Percentiles rank a stretch among this genome's conserved stretches.
phyloP scores from a whole-genome alignment of 345 rosid species.

The Melaleuca quinquenervia region DNA sequence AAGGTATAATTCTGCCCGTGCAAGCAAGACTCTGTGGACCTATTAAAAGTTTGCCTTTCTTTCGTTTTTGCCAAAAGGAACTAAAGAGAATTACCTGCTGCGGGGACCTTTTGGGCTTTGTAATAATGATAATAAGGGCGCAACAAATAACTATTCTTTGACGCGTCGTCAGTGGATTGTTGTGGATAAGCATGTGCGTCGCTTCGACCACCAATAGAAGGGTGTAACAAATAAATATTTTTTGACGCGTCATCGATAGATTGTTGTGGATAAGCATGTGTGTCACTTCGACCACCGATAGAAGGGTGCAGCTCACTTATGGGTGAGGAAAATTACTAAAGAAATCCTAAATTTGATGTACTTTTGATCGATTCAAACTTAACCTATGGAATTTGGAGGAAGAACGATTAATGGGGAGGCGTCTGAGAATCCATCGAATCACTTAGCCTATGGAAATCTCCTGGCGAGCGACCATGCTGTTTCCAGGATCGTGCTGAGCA shows the following conservation, averaged over 20 bases:
- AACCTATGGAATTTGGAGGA: too few species aligned
- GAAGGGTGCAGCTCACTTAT: not conserved
- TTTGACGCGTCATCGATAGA: not conserved
- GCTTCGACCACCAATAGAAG: not conserved
- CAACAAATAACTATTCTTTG: not conserved
- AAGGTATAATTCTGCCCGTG: not conserved
- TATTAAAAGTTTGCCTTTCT: not conserved
- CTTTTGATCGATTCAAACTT: too few species aligned
- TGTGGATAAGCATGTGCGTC: not conserved
- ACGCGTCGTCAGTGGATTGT: not conserved
- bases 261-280: not conserved
- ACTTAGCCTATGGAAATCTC: not conserved
- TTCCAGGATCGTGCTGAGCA: not conserved
- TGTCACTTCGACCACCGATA: not conserved
- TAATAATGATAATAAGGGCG: not conserved
- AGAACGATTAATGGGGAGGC: too few species aligned
- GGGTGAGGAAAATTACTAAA: too few species aligned
- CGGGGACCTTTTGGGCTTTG: not conserved
- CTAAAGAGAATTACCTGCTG: not conserved
- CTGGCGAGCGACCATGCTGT: not conserved
- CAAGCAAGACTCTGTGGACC: not conserved
- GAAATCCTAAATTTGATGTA: too few species aligned
- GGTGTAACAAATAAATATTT: not conserved
- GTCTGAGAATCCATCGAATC: too few species aligned
- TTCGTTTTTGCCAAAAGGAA: not conserved